phyloP scores from a whole-genome alignment of 177 flowering plant species.

The Telopea speciosissima region DNA sequence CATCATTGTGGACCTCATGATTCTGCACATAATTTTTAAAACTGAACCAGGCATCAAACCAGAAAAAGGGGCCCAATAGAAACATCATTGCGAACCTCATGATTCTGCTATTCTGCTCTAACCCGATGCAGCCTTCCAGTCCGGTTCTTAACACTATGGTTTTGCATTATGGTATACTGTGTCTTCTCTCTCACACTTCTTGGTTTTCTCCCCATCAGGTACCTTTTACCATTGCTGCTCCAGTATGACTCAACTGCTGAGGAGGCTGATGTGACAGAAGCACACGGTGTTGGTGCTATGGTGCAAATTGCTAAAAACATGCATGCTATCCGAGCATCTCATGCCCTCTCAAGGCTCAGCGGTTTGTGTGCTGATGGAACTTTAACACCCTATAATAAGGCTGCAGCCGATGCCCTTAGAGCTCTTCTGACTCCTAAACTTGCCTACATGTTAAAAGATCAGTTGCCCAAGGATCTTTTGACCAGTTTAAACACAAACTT shows the following conservation, averaged over 20 bases:
- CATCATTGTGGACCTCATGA: too few relatives aligned
- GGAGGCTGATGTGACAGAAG: slow-evolving; percentile 63
- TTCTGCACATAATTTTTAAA: too few relatives aligned
- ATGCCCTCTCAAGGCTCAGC: slow-evolving; percentile 83
- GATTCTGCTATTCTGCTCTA: too few relatives aligned
- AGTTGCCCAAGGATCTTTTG: slow-evolving; percentile 61
- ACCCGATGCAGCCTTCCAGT: too few relatives aligned
- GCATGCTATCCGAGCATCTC: slow-evolving; percentile 79
- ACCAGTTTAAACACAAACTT: slow-evolving; percentile 73
- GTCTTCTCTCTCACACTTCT: too few relatives aligned
- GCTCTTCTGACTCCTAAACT: slow-evolving; percentile 92
- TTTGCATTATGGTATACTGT: too few relatives aligned
- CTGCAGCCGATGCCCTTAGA: slow-evolving; percentile 63
- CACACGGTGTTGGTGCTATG: slow-evolving; percentile 94
- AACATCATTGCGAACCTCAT: too few relatives aligned
- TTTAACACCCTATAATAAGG: slow-evolving; percentile 63
- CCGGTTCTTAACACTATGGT: too few relatives aligned
- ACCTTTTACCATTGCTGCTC: slow-evolving; percentile 82
- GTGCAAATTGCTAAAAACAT: slow-evolving; percentile 89
- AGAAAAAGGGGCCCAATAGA: too few relatives aligned
- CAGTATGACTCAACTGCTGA: slow-evolving; percentile 99
- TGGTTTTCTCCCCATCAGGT: slow-evolving; percentile 43
- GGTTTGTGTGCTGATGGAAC: slow-evolving; percentile 59
- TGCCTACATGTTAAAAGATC: slow-evolving; percentile 72
- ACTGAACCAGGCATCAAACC: too few relatives aligned